Percentiles rank a stretch among this genome's conserved stretches.
Conservation (phyloP, 345 rosid genomes). For the Jatropha curcas region DNA sequence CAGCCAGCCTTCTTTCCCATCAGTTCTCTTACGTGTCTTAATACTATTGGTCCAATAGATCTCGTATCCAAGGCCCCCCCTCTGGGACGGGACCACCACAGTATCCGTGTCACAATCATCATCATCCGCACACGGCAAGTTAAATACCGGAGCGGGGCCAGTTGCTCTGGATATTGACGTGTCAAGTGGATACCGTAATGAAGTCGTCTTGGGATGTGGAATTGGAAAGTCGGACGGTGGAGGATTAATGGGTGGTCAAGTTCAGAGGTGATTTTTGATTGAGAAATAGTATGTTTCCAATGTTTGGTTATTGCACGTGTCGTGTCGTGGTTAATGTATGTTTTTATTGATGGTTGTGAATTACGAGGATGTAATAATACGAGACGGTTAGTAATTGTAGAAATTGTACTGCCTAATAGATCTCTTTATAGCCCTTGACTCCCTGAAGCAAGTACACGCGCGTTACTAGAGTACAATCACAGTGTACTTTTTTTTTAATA, state of each 20-base stretch:
- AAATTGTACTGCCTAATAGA: not conserved
- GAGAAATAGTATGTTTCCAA: conserved; percentile 23
- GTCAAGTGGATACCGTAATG: conserved; percentile 21
- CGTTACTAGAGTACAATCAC: too few relatives aligned
- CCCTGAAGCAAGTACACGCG: too few relatives aligned
- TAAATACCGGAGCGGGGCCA: not conserved
- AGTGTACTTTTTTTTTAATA: too few relatives aligned
- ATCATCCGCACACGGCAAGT: conserved; percentile 17
- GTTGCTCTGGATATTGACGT: conserved; percentile 20
- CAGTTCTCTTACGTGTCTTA: conserved; percentile 10
- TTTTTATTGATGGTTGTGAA: not conserved
- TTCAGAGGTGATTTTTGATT: conserved; percentile 9
- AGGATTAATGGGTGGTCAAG: not conserved
- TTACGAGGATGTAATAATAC: not conserved
- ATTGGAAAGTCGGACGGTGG: conserved; percentile 9
- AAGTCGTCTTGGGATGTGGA: conserved; percentile 20
- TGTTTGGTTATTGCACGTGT: conserved; percentile 15
- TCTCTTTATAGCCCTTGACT: too few relatives aligned
- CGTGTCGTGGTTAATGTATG: not conserved
- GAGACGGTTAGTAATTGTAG: not conserved
- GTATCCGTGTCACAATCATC: conserved; percentile 23
- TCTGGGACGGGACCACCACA: conserved; percentile 32
- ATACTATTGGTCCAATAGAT: conserved; percentile 14
- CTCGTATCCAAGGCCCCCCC: conserved; percentile 20
- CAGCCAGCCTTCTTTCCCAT: not conserved